Conservation (phyloP, 768 basidiomycete genomes). For the Amanita jacksonii region DNA sequence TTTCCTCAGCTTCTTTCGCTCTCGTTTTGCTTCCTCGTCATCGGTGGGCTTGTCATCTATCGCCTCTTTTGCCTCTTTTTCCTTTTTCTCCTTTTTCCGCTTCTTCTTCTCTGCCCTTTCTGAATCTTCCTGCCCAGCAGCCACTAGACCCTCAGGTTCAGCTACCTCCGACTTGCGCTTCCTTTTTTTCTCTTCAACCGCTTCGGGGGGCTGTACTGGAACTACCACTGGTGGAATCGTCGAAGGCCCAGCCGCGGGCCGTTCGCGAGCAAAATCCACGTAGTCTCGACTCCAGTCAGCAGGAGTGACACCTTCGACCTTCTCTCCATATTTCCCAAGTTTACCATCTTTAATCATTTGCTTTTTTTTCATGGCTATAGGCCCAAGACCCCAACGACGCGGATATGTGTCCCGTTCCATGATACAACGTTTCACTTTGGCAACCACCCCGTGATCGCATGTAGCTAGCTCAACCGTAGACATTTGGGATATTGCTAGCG, state of each 20-base stretch:
- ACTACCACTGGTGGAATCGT: not conserved
- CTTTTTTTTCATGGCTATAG: slow-evolving; percentile 94
- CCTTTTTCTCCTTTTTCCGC: slow-evolving; percentile 57
- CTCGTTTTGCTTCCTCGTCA: slow-evolving; percentile 42
- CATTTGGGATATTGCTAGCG: slow-evolving; percentile 94
- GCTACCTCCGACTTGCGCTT: slow-evolving; percentile 65
- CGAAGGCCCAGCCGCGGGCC: slow-evolving; percentile 16
- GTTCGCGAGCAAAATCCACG: slow-evolving; percentile 80
- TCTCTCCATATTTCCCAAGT: slow-evolving; percentile 91
- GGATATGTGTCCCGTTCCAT: slow-evolving; percentile 99
- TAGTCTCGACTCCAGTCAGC: slow-evolving; percentile 88
- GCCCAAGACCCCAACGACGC: slow-evolving; percentile 97
- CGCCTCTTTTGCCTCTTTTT: slow-evolving; percentile 36
- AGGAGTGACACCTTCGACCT: slow-evolving; percentile 81
- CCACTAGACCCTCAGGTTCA: slow-evolving; percentile 27
- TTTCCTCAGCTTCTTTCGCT: slow-evolving; percentile 58
- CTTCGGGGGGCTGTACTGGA: not conserved
- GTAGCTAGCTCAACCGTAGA: slow-evolving; percentile 96
- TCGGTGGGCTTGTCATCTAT: too few relatives aligned
- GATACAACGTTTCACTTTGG: slow-evolving; percentile 98
- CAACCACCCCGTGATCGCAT: slow-evolving; percentile 97
- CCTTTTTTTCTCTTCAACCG: slow-evolving; percentile 68
- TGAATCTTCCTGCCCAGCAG: slow-evolving; percentile 27
- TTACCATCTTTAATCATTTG: slow-evolving; percentile 98
- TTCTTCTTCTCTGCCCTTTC: slow-evolving; percentile 51